These are phyloP conservation scores for Arabidopsis suecica DNA, from an alignment of 345 rosid genomes.

Conservation along the genomic window DNA sequence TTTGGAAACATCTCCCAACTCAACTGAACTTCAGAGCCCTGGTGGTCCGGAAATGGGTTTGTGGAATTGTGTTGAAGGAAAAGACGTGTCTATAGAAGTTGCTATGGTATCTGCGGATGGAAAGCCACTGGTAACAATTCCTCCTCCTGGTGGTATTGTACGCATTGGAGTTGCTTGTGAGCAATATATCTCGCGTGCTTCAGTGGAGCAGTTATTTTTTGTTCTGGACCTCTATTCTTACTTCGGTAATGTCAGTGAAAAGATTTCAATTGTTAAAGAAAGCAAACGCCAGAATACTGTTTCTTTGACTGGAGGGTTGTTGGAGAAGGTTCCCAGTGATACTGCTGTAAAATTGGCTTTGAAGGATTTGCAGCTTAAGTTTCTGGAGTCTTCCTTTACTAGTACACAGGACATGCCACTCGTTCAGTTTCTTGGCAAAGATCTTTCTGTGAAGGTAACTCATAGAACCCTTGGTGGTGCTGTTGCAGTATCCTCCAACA, in stretches of 20 bases:
- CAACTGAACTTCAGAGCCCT: slow-evolving; percentile 45
- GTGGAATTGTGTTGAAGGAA: slow-evolving; percentile 88
- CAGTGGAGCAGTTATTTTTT: slow-evolving; percentile 94
- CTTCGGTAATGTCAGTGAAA: slow-evolving; percentile 81
- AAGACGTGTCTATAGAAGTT: slow-evolving; percentile 68
- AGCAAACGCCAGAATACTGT: slow-evolving; percentile 52
- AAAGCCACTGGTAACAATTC: slow-evolving; percentile 70
- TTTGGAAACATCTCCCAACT: slow-evolving; percentile 68
- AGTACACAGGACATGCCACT: slow-evolving; percentile 74
- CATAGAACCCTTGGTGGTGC: slow-evolving; percentile 99
- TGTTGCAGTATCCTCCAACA: slow-evolving; percentile 78
- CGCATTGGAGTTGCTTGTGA: slow-evolving; percentile 87
- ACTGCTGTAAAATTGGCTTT: slow-evolving; percentile 82
- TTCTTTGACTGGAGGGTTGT: slow-evolving; percentile 56
- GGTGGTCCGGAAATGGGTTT: slow-evolving; percentile 51
- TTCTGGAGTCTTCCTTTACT: slow-evolving; percentile 73
- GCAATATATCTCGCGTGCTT: slow-evolving; percentile 84
- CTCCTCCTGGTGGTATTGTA: slow-evolving; percentile 97
- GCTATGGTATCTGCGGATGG: slow-evolving; percentile 99
- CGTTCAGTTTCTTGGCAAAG: slow-evolving; percentile 86
- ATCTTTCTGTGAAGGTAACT: slow-evolving; percentile 72
- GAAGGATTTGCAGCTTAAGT: slow-evolving; percentile 77
- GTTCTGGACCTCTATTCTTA: slow-evolving; percentile 86
- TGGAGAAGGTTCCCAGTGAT: slow-evolving; percentile 96
- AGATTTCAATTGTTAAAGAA: slow-evolving; percentile 73